Conservation (phyloP, 495 filamentous ascomycete genomes). For the Immersiella caudata region DNA sequence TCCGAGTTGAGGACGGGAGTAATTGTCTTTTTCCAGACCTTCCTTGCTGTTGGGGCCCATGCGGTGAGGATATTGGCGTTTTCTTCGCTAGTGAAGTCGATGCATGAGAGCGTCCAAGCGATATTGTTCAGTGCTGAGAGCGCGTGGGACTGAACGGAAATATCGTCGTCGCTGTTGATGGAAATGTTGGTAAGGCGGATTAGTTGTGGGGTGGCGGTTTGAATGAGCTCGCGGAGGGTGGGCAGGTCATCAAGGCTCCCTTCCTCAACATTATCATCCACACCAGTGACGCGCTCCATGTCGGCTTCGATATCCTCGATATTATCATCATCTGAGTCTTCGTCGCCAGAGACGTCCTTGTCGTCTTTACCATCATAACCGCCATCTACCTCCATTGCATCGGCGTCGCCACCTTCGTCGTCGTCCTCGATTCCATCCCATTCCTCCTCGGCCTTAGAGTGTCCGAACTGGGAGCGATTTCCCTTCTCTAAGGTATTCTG, state of each 20-base stretch:
- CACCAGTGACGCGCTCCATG: conserved; percentile 60
- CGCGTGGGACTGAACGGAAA: conserved; percentile 49
- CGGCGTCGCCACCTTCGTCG: conserved; percentile 13
- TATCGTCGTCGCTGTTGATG: conserved; percentile 28
- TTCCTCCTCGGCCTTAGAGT: conserved; percentile 27
- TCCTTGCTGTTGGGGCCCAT: conserved; percentile 54
- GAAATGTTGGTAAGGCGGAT: conserved; percentile 43
- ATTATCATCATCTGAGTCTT: conserved; percentile 49
- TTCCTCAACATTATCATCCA: conserved; percentile 43
- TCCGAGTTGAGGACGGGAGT: conserved; percentile 56
- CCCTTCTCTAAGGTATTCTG: conserved; percentile 49
- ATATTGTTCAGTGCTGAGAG: conserved; percentile 63
- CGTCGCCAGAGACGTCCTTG: conserved; percentile 36
- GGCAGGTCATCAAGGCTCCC: conserved; percentile 45
- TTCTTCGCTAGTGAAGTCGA: conserved; percentile 49
- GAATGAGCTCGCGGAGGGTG: conserved; percentile 52
- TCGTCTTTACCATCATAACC: conserved; percentile 42
- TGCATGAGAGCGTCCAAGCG: conserved; percentile 58
- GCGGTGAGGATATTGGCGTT: conserved; percentile 44
- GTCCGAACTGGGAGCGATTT: conserved; percentile 27
- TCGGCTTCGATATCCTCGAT: conserved; percentile 57
- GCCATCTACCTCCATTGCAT: conserved; percentile 36
- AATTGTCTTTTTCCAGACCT: conserved; percentile 57
- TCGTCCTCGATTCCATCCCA: conserved; percentile 40
- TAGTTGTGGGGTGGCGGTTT: conserved; percentile 52